Conservation (phyloP, 129 eudicot species). For the Apium graveolens region DNA sequence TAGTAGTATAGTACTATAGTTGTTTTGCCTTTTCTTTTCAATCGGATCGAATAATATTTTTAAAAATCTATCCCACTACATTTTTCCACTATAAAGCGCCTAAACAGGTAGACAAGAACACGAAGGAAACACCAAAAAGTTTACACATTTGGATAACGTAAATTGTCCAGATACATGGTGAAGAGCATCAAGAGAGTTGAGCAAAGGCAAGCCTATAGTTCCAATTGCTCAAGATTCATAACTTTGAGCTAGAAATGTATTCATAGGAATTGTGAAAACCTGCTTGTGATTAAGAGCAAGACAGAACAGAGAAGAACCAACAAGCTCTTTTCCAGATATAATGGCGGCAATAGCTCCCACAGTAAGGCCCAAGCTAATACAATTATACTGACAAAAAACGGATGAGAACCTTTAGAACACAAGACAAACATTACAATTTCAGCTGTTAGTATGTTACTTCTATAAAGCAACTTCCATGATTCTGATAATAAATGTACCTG, state of each 20-base stretch:
- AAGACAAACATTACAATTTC: not conserved
- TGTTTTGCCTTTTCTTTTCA: not conserved
- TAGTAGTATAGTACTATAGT: not conserved
- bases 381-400: conserved; percentile 49
- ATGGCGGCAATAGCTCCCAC: conserved; percentile 55
- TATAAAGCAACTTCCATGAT: not conserved
- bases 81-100: not conserved
- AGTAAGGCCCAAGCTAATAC: conserved; percentile 83
- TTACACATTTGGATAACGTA: not conserved
- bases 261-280: conserved; percentile 19
- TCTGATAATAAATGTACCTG: conserved; percentile 42
- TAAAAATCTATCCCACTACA: not conserved
- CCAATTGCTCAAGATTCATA: not conserved
- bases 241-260: not conserved
- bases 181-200: not conserved
- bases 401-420: not conserved
- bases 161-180: not conserved
- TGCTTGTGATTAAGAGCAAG: conserved; percentile 62
- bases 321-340: conserved; percentile 39
- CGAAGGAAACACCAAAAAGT: not conserved
- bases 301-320: conserved; percentile 41
- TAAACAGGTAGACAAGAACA: not conserved
- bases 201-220: not conserved
- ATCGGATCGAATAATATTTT: not conserved
- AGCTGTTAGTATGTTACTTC: not conserved